Conservation (phyloP, 257 asterid genomes). For the Buddleja alternifolia region DNA sequence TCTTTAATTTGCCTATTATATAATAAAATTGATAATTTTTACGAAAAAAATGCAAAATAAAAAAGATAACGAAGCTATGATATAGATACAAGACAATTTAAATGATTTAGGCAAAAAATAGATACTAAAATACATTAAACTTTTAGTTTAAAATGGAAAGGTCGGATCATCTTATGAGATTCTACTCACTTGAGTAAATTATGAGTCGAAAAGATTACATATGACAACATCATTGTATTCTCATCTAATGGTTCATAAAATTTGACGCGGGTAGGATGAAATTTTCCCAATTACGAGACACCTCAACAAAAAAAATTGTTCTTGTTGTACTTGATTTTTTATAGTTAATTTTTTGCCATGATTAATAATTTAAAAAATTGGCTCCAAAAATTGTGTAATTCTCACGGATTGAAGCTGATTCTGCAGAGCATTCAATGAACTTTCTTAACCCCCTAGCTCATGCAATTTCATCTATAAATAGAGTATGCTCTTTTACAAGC, state of each 20-base stretch:
- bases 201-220: no score
- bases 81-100: no score
- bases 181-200: no score
- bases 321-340: no score
- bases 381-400: constrained; percentile 17
- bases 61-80: background rate
- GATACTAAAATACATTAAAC: no score
- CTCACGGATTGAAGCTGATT: constrained; percentile 29
- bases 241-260: no score
- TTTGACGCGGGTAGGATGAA: no score
- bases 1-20: background rate
- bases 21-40: background rate
- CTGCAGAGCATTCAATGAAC: constrained; percentile 39
- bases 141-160: no score
- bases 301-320: background rate
- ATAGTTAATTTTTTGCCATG: background rate
- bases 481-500: constrained; percentile 12
- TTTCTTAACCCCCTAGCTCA: constrained; percentile 24
- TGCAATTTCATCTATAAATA: constrained; percentile 24
- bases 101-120: no score
- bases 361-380: background rate
- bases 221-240: no score
- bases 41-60: background rate
- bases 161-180: no score
- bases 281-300: no score